These are phyloP conservation scores for Psilocybe tampanensis DNA, from an alignment of 768 basidiomycete species.

Conservation along the genomic window DNA sequence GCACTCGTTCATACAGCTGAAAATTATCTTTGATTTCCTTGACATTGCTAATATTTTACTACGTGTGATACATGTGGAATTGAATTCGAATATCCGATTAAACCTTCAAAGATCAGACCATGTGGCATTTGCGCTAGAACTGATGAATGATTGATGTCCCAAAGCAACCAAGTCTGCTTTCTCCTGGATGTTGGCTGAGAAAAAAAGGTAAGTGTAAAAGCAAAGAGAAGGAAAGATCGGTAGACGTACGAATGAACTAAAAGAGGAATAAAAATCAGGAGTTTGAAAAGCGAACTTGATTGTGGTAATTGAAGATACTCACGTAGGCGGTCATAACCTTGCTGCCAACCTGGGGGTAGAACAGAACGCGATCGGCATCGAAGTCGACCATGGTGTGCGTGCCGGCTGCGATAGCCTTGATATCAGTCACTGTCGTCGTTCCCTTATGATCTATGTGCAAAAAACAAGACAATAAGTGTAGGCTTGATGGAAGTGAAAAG, in stretches of 20 bases:
- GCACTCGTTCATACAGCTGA: too few relatives aligned
- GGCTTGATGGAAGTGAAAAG: background rate
- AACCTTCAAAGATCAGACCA: background rate
- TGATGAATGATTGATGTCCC: constrained; percentile 3
- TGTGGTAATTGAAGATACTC: background rate
- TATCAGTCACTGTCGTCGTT: background rate
- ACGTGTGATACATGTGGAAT: too few relatives aligned
- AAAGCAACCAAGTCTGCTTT: constrained; percentile 3
- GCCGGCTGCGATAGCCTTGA: constrained; percentile 1
- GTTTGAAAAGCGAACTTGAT: background rate
- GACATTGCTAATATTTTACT: too few relatives aligned
- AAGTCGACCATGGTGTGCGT: constrained; percentile 5
- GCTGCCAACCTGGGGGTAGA: constrained; percentile 3
- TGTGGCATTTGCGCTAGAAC: background rate
- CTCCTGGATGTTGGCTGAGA: background rate
- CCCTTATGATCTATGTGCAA: background rate
- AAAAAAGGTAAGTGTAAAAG: background rate
- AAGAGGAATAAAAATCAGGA: background rate
- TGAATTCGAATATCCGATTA: background rate
- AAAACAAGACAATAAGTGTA: background rate
- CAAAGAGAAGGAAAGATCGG: background rate
- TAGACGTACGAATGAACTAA: constrained; percentile 4
- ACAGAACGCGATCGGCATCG: constrained; percentile 4
- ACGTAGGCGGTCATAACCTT: constrained; percentile 2
- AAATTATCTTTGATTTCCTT: too few relatives aligned